A percentile compares a stretch with the other conserved stretches of the same genome.
Evolutionary conservation across 495 filamentous ascomycete genomes (phyloP).

Genomic region (Penicillium crystallinum): DNA sequence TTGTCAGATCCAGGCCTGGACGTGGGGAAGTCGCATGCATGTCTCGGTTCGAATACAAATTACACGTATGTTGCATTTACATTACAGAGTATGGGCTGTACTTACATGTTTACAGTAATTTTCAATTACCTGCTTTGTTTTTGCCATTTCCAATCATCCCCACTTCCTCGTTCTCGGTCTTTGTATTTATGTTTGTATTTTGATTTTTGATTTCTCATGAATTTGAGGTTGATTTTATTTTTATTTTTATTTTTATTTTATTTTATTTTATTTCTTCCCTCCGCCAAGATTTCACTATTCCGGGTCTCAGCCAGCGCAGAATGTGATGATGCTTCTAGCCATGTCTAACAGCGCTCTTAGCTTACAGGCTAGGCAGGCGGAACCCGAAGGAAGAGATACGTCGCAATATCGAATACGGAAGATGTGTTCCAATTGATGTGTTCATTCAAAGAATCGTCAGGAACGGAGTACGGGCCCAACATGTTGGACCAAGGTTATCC

Average conservation of each 20-base stretch:
- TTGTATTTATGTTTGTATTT: too few relatives aligned
- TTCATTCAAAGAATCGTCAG: background rate
- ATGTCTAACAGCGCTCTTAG: slow-evolving; percentile 1
- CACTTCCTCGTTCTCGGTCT: too few relatives aligned
- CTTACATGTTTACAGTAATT: background rate
- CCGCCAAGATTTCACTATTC: slow-evolving; percentile 7
- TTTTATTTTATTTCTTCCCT: background rate
- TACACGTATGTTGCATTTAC: background rate
- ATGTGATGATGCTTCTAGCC: background rate
- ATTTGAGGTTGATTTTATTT: background rate
- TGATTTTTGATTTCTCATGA: background rate
- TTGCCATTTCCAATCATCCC: background rate
- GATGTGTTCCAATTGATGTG: background rate
- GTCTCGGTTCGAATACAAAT: background rate
- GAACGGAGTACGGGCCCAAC: too few relatives aligned
- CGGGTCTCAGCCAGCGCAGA: slow-evolving; percentile 7
- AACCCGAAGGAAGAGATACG: background rate
- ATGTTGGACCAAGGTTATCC: background rate
- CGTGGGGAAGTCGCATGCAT: slow-evolving; percentile 1
- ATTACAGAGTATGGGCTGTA: too few relatives aligned
- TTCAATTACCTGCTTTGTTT: background rate
- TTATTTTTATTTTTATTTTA: background rate
- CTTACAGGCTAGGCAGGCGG: background rate
- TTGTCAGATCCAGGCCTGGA: slow-evolving; percentile 9
- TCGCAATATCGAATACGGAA: background rate